Conservation (phyloP, 2,329 filamentous ascomycete species). For the Aspergillus udagawae region DNA sequence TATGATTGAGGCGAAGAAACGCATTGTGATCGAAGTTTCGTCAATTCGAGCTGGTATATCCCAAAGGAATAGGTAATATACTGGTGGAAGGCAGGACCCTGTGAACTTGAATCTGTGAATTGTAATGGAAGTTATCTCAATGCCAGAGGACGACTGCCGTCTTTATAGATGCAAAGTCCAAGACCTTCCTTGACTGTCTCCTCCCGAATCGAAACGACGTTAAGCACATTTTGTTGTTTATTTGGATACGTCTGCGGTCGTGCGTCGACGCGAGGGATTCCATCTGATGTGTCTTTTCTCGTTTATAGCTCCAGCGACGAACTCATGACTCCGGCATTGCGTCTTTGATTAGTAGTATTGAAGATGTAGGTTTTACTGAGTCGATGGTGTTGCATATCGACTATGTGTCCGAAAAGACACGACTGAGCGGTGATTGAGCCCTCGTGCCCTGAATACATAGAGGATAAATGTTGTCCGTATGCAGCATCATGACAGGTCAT, state of each 20-base stretch:
- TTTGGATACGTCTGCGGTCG: background rate
- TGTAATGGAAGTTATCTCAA: background rate
- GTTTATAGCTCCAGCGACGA: background rate
- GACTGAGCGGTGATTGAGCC: background rate
- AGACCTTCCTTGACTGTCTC: background rate
- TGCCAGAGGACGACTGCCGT: background rate
- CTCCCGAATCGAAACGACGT: too few relatives aligned
- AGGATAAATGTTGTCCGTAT: background rate
- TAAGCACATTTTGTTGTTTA: background rate
- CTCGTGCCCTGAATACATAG: background rate
- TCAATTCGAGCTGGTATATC: background rate
- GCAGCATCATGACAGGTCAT: background rate
- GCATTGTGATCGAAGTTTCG: constrained; percentile 17
- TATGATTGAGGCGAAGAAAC: constrained; percentile 23
- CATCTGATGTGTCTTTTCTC: background rate
- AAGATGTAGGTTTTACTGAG: background rate
- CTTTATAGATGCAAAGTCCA: background rate
- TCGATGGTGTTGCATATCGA: background rate
- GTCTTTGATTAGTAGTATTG: background rate
- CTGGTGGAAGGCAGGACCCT: background rate
- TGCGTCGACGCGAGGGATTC: background rate
- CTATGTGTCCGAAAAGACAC: too few relatives aligned
- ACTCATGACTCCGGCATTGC: background rate
- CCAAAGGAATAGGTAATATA: background rate
- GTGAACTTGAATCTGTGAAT: background rate